A percentile compares a stretch with the other conserved stretches of the same genome.
These are phyloP conservation scores for Xylariaceae sp. DNA, from an alignment of 2,329 filamentous ascomycete species.

Conservation along the genomic window DNA sequence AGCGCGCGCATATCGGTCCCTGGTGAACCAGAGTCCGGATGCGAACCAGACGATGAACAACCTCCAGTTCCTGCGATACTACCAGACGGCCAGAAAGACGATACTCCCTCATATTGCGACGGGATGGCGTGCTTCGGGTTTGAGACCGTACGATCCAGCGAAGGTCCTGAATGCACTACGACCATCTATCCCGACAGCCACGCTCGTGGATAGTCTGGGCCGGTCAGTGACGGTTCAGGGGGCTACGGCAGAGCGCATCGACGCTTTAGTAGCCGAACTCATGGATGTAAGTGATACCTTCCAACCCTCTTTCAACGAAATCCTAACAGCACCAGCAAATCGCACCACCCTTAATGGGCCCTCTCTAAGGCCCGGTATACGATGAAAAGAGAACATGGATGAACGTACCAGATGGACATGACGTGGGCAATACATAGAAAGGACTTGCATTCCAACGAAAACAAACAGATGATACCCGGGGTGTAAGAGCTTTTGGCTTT, in stretches of 20 bases:
- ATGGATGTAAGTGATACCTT: background rate
- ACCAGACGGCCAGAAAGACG: background rate
- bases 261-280: background rate
- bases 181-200: background rate
- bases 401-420: too few species aligned
- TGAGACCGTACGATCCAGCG: background rate
- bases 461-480: background rate
- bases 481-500: background rate
- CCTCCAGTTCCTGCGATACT: background rate
- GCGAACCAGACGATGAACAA: background rate
- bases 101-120: background rate
- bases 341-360: background rate
- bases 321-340: background rate
- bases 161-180: background rate
- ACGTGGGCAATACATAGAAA: too few species aligned
- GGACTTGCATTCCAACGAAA: background rate
- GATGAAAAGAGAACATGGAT: background rate
- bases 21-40: background rate
- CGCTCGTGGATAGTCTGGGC: background rate
- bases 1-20: background rate
- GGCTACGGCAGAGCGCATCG: background rate
- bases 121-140: background rate
- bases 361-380: background rate
- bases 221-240: background rate
- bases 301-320: background rate